Conservation (phyloP, 371 early-diverging fungal species). For the Rhizoclosmatium hyalinum region DNA sequence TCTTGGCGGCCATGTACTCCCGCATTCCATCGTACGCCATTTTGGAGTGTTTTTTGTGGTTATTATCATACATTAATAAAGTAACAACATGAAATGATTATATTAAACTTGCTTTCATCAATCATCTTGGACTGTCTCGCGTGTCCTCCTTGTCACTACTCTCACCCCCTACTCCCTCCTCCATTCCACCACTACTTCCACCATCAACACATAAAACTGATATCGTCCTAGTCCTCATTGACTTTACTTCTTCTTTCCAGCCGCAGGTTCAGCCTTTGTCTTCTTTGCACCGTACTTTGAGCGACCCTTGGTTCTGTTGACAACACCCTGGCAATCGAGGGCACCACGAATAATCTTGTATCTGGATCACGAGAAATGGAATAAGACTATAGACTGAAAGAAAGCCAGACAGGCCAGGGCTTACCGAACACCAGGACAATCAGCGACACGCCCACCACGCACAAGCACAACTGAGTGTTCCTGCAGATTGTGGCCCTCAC, state of each 20-base stretch:
- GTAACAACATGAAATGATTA: background rate
- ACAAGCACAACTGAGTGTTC: slow-evolving; percentile 96
- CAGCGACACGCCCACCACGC: slow-evolving; percentile 91
- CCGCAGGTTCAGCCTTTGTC: background rate
- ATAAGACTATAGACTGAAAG: background rate
- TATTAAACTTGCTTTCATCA: background rate
- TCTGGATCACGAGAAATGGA: background rate
- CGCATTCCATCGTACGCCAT: slow-evolving; percentile 25
- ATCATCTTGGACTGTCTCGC: no score
- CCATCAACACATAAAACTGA: no score
- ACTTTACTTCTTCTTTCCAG: slow-evolving; percentile 5
- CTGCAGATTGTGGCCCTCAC: slow-evolving; percentile 97
- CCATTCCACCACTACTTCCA: no score
- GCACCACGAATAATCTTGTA: slow-evolving; percentile 95
- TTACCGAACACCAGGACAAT: slow-evolving; percentile 93
- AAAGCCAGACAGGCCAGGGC: background rate
- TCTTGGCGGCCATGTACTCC: slow-evolving; percentile 44
- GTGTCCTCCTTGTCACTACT: background rate
- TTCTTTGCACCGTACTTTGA: slow-evolving; percentile 93
- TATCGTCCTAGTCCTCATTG: no score
- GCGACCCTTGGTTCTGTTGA: slow-evolving; percentile 80
- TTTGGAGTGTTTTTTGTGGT: background rate
- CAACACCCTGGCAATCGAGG: slow-evolving; percentile 93
- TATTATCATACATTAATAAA: background rate
- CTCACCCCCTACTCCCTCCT: background rate